A percentile compares a stretch with the other conserved stretches of the same genome.
Conservation (phyloP, 2,329 filamentous ascomycete genomes). For the Chaetomium globosum region DNA sequence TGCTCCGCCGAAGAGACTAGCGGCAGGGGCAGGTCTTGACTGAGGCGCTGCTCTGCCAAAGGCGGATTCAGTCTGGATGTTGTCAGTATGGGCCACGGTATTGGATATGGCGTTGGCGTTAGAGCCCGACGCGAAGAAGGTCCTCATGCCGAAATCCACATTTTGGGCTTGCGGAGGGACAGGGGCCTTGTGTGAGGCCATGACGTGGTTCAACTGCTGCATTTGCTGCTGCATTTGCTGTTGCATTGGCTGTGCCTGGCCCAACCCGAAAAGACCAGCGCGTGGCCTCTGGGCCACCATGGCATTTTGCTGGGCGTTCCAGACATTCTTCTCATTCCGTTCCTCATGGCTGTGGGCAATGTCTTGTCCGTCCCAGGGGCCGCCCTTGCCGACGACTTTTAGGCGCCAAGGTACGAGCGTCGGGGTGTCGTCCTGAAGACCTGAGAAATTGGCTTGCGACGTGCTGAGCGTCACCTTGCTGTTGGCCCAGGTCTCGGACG, state of each 20-base stretch:
- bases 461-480: constrained; percentile 65
- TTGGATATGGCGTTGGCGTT: not conserved
- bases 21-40: no score
- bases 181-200: not conserved
- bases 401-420: constrained; percentile 60
- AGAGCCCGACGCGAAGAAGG: not conserved
- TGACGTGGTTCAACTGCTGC: no score
- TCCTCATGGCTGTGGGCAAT: constrained; percentile 49
- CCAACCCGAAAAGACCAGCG: constrained; percentile 43
- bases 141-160: not conserved
- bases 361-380: constrained; percentile 30
- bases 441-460: constrained; percentile 61
- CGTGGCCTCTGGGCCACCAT: constrained; percentile 39
- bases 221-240: no score
- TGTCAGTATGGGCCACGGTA: not conserved
- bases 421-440: constrained; percentile 59
- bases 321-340: constrained; percentile 40
- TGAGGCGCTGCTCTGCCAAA: not conserved
- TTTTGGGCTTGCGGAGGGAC: not conserved
- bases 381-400: constrained; percentile 46
- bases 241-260: not conserved
- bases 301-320: constrained; percentile 38
- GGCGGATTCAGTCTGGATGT: no score
- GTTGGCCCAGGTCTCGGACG: constrained; percentile 65
- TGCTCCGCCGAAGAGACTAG: not conserved